Conservation (phyloP, 2,329 filamentous ascomycete species). For the Lachnellula cervina region DNA sequence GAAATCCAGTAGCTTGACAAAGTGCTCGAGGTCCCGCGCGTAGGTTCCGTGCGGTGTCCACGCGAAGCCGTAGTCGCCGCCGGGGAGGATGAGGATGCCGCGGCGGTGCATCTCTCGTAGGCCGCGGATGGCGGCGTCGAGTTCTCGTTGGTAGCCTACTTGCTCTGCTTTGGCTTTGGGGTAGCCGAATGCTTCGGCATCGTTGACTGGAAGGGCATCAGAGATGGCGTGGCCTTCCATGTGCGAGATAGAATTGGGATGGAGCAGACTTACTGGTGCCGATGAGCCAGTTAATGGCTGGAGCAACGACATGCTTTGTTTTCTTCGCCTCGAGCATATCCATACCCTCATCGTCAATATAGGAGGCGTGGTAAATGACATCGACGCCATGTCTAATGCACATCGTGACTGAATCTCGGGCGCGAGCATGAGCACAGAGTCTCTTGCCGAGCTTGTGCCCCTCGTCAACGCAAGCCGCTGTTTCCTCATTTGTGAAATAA, state of each 20-base stretch:
- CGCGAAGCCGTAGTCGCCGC: slow-evolving; percentile 42
- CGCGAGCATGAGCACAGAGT: slow-evolving; percentile 41
- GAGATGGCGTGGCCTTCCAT: background rate
- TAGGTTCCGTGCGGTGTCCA: slow-evolving; percentile 43
- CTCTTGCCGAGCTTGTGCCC: slow-evolving; percentile 35
- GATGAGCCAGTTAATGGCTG: slow-evolving; percentile 39
- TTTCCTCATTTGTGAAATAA: slow-evolving; percentile 42
- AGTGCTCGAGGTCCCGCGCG: slow-evolving; percentile 40
- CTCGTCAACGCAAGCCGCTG: slow-evolving; percentile 42
- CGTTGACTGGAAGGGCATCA: slow-evolving; percentile 5
- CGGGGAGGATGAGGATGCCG: slow-evolving; percentile 40
- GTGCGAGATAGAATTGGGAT: background rate
- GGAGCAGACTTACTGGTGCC: slow-evolving; percentile 25
- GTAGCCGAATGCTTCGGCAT: slow-evolving; percentile 36
- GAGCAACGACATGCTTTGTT: slow-evolving; percentile 36
- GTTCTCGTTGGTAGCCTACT: slow-evolving; percentile 40
- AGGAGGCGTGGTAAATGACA: slow-evolving; percentile 42
- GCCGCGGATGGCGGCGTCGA: slow-evolving; percentile 35
- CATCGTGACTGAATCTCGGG: slow-evolving; percentile 39
- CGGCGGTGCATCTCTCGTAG: slow-evolving; percentile 41
- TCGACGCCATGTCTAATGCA: slow-evolving; percentile 41
- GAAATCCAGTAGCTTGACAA: slow-evolving; percentile 40
- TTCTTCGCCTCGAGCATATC: slow-evolving; percentile 37
- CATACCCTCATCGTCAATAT: slow-evolving; percentile 38
- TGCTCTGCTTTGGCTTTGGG: slow-evolving; percentile 37